Evolutionary conservation across 768 basidiomycete species (phyloP), one percentile per base, ranked within the genome.

Genomic region (Cystobasidium ongulense): DNA sequence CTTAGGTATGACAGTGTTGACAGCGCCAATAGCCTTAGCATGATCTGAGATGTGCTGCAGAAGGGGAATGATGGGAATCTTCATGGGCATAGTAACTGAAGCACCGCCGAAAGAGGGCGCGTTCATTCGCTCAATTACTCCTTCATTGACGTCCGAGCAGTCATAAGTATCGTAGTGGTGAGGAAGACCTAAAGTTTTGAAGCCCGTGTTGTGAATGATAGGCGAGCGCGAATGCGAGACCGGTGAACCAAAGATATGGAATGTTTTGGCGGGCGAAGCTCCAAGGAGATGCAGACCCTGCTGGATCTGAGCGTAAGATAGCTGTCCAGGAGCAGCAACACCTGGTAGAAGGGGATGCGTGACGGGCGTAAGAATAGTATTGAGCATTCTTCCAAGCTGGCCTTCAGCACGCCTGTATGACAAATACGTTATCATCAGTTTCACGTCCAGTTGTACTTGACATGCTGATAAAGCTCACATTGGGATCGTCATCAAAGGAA

Each of bases 1-100:
- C 1, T 80, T 78, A 1, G 89, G 88, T 21, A 92, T 85, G 80
- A 98, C 86, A 53, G 94, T 98, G 81, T 99, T 98, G 76, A 98
- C 91, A 0, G 96, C 96, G 0, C 96, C 96, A 74, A 99, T 93
- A 1, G 86, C 83, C 77, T 87, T 83, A 0, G 93, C 96, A 25
- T 92, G 88, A 0, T 87, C 86, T 0, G 93, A 90, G 50, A 97
- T 81, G 66, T 83, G 82, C 78, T 94, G 90, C 63, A 99, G 86
- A 4, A 90, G 83, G 0, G 89, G 87, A 61, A 98, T 91, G 76
- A 98, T 84, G 74, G 91, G 90, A 43, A 95, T 83, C 82, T 99
- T 99, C 84, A 89, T 88, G 1, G 96, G 96, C 76, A 98, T 97
- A 23, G 96, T 99, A 31, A 98, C 92, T 3, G 90, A 92, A 18